Base-by-base conservation (phyloP, 2,329 filamentous ascomycete species). In the Aspergillus tubingensis region DNA sequence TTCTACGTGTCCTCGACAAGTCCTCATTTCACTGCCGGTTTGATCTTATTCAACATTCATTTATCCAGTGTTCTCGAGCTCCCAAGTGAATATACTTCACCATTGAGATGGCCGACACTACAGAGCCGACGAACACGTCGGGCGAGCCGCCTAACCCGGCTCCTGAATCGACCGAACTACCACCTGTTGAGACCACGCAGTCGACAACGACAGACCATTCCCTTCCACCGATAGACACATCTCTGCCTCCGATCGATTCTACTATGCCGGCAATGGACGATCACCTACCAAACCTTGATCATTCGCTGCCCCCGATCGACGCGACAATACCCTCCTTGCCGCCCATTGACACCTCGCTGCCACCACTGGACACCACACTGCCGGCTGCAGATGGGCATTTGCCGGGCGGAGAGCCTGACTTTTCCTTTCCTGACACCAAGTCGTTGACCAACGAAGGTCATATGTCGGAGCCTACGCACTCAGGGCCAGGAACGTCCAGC, bases 281-380 rank as follows among this genome's bases (percentile, higher is more conserved):
- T 19, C 66, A 63, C 8, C 39, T 72, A 27, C 67, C 70, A 2
- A 66, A 63, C 2, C 61, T 72, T 36, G 70, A 72, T 48, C 65
- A 70, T 15, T 65, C 71, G 8, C 59, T 73, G n/a, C 72, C 69
- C 15, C 65, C 70, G 5, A 68, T 73, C 11, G 71, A 72, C 27
- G 69, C 70, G 6, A 69, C 71, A 54, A 72, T 74, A 57, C 72
- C 72, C 50, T 64, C 65, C 8, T 50, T 69, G 43, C 68, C 68
- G 21, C 56, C 68, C 23, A 69, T 69, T 44, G 68, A 69, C 39
- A 68, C 66, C 5, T 64, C 68, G n/a, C 56, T 70, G 67, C 73
- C 63, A 58, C 73, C 72, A 60, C 65, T 66, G 51, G 69, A 59
- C 58, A 71, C 64, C 49, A 73, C 65, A 32, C 60, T 63, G 62